Conservation (phyloP, 2,329 filamentous ascomycete species). For the Colletotrichum cordylinicola region DNA sequence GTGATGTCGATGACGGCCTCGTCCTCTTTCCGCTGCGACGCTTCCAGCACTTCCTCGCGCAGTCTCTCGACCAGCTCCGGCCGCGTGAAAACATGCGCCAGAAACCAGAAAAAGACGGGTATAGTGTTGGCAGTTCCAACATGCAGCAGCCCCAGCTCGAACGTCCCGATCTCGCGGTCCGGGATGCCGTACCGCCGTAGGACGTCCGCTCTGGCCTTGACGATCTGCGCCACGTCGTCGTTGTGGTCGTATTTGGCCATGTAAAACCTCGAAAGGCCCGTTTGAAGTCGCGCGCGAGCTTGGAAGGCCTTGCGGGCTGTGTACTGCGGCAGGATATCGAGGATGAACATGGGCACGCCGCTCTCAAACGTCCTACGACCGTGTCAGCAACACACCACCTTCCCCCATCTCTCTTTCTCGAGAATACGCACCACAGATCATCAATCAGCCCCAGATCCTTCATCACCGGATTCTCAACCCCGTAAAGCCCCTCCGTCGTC, state of each 20-base stretch:
- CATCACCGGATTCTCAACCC: conserved; percentile 45
- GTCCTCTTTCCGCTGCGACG: background rate
- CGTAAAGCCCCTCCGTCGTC: conserved; percentile 44
- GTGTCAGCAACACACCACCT: background rate
- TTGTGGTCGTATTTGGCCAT: conserved; percentile 28
- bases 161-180: conserved; percentile 29
- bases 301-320: conserved; percentile 33
- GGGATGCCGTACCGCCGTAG: conserved; percentile 31
- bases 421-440: conserved; percentile 32
- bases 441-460: conserved; percentile 34
- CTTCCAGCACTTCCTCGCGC: conserved; percentile 25
- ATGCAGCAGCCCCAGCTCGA: conserved; percentile 34
- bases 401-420: background rate
- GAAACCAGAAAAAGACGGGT: conserved; percentile 41
- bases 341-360: conserved; percentile 29
- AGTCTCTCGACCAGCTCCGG: conserved; percentile 30
- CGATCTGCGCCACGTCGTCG: conserved; percentile 29
- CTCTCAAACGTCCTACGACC: conserved; percentile 31
- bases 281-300: conserved; percentile 26
- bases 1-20: background rate
- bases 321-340: conserved; percentile 34
- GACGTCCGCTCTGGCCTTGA: conserved; percentile 30
- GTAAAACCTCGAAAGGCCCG: conserved; percentile 34
- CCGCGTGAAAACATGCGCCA: conserved; percentile 32
- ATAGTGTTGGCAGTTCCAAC: conserved; percentile 38